Conservation (phyloP, 164 flowering plant genomes). For the Cinnamomum micranthum region DNA sequence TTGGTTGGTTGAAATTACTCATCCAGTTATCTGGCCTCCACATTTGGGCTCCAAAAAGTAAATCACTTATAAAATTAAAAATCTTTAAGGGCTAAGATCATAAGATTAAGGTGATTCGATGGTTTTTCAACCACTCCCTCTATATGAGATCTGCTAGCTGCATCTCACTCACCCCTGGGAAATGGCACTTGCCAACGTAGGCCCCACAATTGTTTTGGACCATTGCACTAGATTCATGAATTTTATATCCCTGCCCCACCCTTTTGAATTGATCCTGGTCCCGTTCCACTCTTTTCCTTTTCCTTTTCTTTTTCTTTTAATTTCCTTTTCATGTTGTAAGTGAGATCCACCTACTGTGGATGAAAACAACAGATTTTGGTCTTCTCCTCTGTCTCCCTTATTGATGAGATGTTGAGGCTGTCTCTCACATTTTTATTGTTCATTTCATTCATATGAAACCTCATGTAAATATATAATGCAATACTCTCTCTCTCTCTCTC, state of each 20-base stretch:
- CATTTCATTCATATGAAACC: background rate
- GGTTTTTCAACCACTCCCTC: too few species aligned
- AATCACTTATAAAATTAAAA: too few species aligned
- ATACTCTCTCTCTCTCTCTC: constrained; percentile 7
- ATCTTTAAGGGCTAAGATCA: too few species aligned
- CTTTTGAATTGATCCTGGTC: constrained; percentile 8
- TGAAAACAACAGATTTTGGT: constrained; percentile 2
- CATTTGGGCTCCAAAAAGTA: too few species aligned
- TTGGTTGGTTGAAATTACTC: too few species aligned
- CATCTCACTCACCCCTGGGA: too few species aligned
- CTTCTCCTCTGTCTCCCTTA: background rate
- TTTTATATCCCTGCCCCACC: constrained; percentile 20
- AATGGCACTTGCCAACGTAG: too few species aligned
- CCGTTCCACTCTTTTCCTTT: constrained; percentile 7
- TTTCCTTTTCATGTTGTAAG: background rate
- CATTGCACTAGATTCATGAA: constrained; percentile 26
- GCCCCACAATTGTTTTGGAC: too few species aligned
- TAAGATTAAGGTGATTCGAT: too few species aligned
- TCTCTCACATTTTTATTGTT: background rate
- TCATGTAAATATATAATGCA: background rate
- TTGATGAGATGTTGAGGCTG: background rate
- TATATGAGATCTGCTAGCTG: too few species aligned
- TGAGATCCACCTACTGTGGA: constrained; percentile 20
- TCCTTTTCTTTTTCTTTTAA: constrained; percentile 1
- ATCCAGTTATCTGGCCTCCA: too few species aligned